Evolutionary conservation across 345 rosid genomes (phyloP).

Genomic region (Abelmoschus esculentus): DNA sequence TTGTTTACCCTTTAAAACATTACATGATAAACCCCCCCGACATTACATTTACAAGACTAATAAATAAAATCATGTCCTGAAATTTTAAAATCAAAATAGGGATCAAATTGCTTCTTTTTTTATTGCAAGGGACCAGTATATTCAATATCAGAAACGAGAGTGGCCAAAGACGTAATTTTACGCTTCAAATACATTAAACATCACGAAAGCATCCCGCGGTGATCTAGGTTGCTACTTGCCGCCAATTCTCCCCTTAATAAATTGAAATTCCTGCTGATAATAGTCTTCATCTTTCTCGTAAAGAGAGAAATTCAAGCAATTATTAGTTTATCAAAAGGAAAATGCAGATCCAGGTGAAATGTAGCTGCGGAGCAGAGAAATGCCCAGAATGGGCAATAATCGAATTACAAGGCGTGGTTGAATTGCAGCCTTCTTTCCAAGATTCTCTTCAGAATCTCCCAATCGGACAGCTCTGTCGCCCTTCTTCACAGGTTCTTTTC

Average conservation of each 20-base stretch:
- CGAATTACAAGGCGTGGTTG: conserved; percentile 78
- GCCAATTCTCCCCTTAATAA: background rate
- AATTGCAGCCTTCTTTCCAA: conserved; percentile 54
- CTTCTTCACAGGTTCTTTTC: conserved; percentile 56
- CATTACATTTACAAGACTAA: no score
- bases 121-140: no score
- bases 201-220: background rate
- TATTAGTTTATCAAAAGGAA: background rate
- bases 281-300: background rate
- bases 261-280: background rate
- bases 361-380: conserved; percentile 56
- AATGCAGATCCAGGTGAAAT: conserved; percentile 84
- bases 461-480: conserved; percentile 72
- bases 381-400: conserved; percentile 88
- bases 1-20: no score
- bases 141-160: no score
- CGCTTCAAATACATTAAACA: background rate
- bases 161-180: no score
- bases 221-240: background rate
- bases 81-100: no score
- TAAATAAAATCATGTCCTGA: no score
- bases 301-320: background rate
- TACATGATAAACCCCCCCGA: no score
- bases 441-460: conserved; percentile 58
- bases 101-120: no score